Base-by-base conservation (phyloP, 2,329 filamentous ascomycete genomes). In the Ophiognomonia clavigignenti-juglandacearum region DNA sequence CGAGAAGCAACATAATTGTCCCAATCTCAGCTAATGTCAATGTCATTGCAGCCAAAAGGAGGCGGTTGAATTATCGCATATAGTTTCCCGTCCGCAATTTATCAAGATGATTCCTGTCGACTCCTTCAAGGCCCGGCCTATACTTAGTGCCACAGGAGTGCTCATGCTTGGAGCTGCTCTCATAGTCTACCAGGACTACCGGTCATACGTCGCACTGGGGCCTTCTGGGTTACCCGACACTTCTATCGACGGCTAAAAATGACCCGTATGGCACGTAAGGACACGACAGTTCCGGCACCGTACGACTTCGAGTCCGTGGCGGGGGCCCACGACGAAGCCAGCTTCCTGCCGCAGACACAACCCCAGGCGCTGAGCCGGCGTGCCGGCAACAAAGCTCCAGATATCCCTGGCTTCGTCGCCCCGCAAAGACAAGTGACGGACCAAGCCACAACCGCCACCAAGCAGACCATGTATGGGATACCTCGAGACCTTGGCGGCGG, bases 391-490 rank as follows among this genome's bases (percentile, higher is more conserved):
- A 43, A 50, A 23, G 22, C 39, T 4, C 48, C 48, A 4, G 18
- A 39, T 4, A 59, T 71, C 13, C 67, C 66, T 0, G 32, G 48
- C 1, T 64, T 61, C 42, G 59, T 65, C 2, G 61, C 61, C 11
- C 68, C 68, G 5, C 68, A 71, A 55, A 64, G 67, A 2, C 68
- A 70, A 55, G 61, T 57, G 11, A 59, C 47, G 1, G 56, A 64
- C 8, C 32, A 26, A 0, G 59, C 56, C 6, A 18, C 54, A 6
- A 18, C 24, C 1, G 46, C 43, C 3, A 54, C 50, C n/a, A 40
- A 59, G 1, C 48, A 37, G 19, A 32, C 39, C 22, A 60, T 64
- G 57, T 53, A 56, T 8, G 53, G 41, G 11, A n/a, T 62, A 61
- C 48, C 41, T 69, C 1, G 43, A 23, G 1, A 50, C 53, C 2